Percentiles rank a stretch among this genome's conserved stretches.
Evolutionary conservation across 495 filamentous ascomycete species (phyloP).

Genomic region (Talaromyces nanjingensis): DNA sequence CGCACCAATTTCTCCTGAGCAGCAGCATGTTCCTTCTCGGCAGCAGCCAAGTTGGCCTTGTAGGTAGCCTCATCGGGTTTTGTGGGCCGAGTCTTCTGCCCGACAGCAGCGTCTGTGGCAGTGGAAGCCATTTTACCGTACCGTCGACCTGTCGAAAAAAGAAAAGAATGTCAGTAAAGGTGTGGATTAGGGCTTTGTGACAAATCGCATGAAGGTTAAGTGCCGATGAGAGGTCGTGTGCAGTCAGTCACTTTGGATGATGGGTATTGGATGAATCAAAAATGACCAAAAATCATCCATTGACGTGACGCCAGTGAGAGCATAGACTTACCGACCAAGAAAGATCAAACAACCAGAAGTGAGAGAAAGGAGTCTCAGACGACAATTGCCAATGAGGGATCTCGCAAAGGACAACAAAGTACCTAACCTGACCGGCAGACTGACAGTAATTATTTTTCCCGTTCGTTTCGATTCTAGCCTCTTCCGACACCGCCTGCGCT

Average conservation of each 20-base stretch:
- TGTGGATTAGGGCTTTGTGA: not conserved
- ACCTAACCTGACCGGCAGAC: not conserved
- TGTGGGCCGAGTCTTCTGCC: conserved; percentile 41
- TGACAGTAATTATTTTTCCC: not conserved
- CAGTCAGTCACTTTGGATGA: not conserved
- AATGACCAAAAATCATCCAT: not conserved
- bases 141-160: not conserved
- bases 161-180: not conserved
- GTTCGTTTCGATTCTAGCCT: conserved; percentile 8
- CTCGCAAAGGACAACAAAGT: conserved; percentile 3
- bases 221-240: not conserved
- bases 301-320: not conserved
- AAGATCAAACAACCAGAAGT: not conserved
- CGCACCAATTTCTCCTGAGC: conserved; percentile 68
- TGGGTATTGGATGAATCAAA: not conserved
- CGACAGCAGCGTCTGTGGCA: conserved; percentile 18
- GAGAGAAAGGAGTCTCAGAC: not conserved
- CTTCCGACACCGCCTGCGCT: conserved; percentile 5
- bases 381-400: not conserved
- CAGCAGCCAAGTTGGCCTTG: conserved; percentile 62
- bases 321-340: not conserved
- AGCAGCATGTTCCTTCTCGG: conserved; percentile 74
- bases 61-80: conserved; percentile 49
- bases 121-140: conserved; percentile 7
- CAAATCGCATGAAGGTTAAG: not conserved